phyloP scores from a whole-genome alignment of 805 yeast species.

The Candida tibetensis region DNA sequence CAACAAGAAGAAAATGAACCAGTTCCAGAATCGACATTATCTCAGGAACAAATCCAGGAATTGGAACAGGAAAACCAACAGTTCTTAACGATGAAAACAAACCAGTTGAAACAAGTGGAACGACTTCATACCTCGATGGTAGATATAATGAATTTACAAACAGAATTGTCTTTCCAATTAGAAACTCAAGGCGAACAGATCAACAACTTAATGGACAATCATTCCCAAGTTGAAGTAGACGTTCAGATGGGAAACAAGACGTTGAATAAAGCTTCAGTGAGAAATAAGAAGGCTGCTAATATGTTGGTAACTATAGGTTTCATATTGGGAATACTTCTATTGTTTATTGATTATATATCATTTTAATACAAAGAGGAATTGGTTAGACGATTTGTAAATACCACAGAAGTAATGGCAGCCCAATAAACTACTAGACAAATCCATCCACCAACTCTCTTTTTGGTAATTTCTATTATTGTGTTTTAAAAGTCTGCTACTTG shows the following conservation, averaged over 20 bases:
- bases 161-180: conserved; percentile 71
- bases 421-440: neutral
- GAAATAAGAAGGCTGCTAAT: conserved; percentile 58
- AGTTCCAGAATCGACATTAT: conserved; percentile 15
- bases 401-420: neutral
- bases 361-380: conserved; percentile 4
- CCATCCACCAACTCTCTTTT: neutral
- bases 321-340: conserved; percentile 51
- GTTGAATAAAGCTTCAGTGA: conserved; percentile 62
- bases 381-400: neutral
- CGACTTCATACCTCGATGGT: conserved; percentile 59
- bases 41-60: conserved; percentile 57
- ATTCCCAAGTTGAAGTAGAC: conserved; percentile 62
- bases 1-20: conserved; percentile 2
- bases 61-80: conserved; percentile 60
- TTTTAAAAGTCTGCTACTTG: conserved; percentile 26
- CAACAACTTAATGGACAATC: conserved; percentile 58
- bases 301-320: conserved; percentile 55
- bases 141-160: conserved; percentile 73
- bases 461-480: too few relatives aligned
- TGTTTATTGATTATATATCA: conserved; percentile 51
- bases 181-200: conserved; percentile 71
- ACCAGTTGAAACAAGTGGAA: conserved; percentile 58
- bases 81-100: conserved; percentile 52
- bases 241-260: conserved; percentile 69